Evolutionary conservation across 306 rosid species (phyloP), one percentile per base, ranked within the genome.

Genomic region (Begonia loranthoides): DNA sequence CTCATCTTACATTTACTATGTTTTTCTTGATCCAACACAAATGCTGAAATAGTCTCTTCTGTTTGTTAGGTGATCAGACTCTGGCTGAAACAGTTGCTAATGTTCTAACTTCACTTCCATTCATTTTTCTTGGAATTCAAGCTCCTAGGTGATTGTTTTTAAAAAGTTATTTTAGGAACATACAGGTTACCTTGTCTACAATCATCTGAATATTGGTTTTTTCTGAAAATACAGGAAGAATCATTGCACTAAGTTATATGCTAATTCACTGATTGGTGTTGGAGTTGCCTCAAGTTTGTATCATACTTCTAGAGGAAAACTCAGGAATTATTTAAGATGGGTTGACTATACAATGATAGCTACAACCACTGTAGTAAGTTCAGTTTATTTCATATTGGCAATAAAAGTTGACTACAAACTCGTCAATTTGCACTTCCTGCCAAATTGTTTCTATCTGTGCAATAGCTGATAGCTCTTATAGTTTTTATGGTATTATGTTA

Each of bases 341-440:
- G 77, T 69, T 13, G 99, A 92, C 67, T 86, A 92, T 58, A 75
- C 96, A 49, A 92, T 92, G 99, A 92, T 92, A 66, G 96, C 96
- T 57, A 64, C 99, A 53, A 60, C 99, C 51, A 74, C 99, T 41
- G 79, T 86, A 33, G 99, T 92, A 66, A 86, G 96, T 80, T 40
- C 15, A 45, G 13, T 61, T 16, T n/a, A 50, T 45, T 52, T 8
- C 56, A 46, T 24, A 39, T 9, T 55, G 33, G 14, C 39, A 15
- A 57, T 38, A 17, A 56, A n/a, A 45, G 61, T 38, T 45, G 24
- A n/a, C 45, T 44, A 17, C 14, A 47, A 16, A 4, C 44, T 57
- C 48, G 17, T 50, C 33, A 58, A 47, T 33, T 3, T 43, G n/a
- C 47, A 43, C 15, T 28, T 28, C 0, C 22, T 19, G 22, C 22